Base-by-base conservation (phyloP, 352 stramenopile genomes). In the Globisporangium cylindrosporum region DNA sequence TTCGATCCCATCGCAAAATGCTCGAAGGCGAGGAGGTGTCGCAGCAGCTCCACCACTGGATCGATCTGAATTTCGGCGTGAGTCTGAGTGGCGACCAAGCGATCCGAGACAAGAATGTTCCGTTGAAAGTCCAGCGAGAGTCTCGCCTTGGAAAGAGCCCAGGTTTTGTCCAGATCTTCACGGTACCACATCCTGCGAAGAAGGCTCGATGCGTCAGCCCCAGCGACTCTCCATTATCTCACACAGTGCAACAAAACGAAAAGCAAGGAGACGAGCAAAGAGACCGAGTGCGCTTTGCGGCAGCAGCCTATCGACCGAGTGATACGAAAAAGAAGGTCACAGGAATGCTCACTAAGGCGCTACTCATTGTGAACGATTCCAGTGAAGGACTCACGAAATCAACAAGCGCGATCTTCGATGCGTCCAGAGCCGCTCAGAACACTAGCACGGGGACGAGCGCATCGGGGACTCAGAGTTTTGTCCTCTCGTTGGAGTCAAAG, bases 1-100 rank as follows among this genome's bases (percentile, higher is more conserved):
- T 99, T 43, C 66, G 61, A 22, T 91, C 78, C n/a, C 97, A 99
- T 76, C 91, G 95, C 14, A 59, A 69, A 6, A 92, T 98, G 78
- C 86, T 99, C 8, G 97, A 99, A 71, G 95, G 88, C 55, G 76
- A 93, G 1, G 55, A 91, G 25, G 94, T 98, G 7, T 98, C 90
- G 20, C 46, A 46, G 3, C 61, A 87, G 12, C 72, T 99, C 6
- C 96, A 98, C 72, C 69, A 81, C 18, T 99, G 97, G 97, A 98
- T 99, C 67, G 94, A 99, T 69, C 74, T 99, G n/a, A 98, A 96
- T 68, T 99, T 99, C 72, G 97, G 97, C 3, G 80, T 86, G 27
- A 81, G 79, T 10, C 73, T 98, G 22, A 86, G 74, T 59, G 94
- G 94, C 4, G 77, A 94, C 12, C 73, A 71, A 29, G 92, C 94